phyloP scores from a whole-genome alignment of 148 eudicot species.

The Rhododendron griersonianum region DNA sequence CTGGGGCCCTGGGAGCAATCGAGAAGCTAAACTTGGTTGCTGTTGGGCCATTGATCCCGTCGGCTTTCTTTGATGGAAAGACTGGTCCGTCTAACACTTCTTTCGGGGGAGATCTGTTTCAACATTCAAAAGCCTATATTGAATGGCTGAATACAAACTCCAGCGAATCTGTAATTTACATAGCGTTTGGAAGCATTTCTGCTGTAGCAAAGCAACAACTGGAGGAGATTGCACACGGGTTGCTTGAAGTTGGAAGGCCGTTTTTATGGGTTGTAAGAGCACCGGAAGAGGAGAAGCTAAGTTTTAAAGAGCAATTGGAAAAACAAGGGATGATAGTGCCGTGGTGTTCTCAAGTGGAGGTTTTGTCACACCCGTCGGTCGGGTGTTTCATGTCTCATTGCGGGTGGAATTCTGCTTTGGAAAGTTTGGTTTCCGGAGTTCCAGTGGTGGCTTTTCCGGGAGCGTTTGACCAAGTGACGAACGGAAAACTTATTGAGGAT shows the following conservation, averaged over 20 bases:
- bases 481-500: slow-evolving; percentile 19
- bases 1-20: slow-evolving; percentile 16
- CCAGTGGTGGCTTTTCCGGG: background rate
- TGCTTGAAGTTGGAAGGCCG: slow-evolving; percentile 19
- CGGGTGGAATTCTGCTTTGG: too few relatives aligned
- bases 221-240: slow-evolving; percentile 9
- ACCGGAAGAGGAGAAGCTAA: slow-evolving; percentile 7
- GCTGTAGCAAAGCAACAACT: slow-evolving; percentile 16
- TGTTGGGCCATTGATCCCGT: too few relatives aligned
- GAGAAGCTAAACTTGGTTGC: background rate
- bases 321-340: slow-evolving; percentile 29
- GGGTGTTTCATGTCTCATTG: too few relatives aligned
- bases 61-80: too few relatives aligned
- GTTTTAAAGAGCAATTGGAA: slow-evolving; percentile 8
- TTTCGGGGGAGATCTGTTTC: too few relatives aligned
- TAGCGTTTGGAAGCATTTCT: slow-evolving; percentile 44
- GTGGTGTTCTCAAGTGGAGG: slow-evolving; percentile 36
- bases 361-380: background rate
- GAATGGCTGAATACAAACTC: background rate
- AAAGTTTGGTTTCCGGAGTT: too few relatives aligned
- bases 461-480: slow-evolving; percentile 22
- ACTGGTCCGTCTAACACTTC: too few relatives aligned
- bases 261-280: slow-evolving; percentile 39
- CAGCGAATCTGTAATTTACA: slow-evolving; percentile 38
- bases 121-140: too few relatives aligned